Evolutionary conservation across 2,329 filamentous ascomycete genomes (phyloP).

Genomic region (Teratosphaeria viscida): DNA sequence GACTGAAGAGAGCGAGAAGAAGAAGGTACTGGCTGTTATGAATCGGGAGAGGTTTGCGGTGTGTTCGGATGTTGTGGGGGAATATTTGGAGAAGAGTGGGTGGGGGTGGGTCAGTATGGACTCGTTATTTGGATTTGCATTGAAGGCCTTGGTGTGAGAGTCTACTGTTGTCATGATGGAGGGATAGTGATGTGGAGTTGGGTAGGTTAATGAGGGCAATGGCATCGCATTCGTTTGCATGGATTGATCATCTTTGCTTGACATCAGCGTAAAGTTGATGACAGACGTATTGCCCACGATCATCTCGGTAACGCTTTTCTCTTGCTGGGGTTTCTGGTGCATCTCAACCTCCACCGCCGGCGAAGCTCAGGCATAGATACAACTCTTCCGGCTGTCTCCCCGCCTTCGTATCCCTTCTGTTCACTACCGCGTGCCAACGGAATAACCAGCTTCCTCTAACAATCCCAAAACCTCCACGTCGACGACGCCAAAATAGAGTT

Average conservation of each 20-base stretch:
- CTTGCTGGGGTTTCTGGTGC: neutral
- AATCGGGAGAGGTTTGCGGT: slow-evolving; percentile 72
- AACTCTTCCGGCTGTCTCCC: neutral
- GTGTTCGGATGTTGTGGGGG: slow-evolving; percentile 64
- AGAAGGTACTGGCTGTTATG: slow-evolving; percentile 61
- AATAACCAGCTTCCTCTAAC: slow-evolving; percentile 8
- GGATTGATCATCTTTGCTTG: neutral
- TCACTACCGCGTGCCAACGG: slow-evolving; percentile 6
- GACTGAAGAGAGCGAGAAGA: slow-evolving; percentile 48
- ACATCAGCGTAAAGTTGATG: no score
- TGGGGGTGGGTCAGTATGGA: slow-evolving; percentile 39
- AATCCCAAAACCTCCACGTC: slow-evolving; percentile 6
- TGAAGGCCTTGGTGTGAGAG: slow-evolving; percentile 14
- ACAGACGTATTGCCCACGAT: no score
- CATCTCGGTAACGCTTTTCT: no score
- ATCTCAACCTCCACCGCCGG: neutral
- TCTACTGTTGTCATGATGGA: neutral
- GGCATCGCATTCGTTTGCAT: neutral
- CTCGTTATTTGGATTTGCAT: slow-evolving; percentile 35
- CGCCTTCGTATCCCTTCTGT: neutral
- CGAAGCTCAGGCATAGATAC: neutral
- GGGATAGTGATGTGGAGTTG: neutral
- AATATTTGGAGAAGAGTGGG: slow-evolving; percentile 27
- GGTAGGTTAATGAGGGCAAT: neutral
- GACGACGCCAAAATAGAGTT: slow-evolving; percentile 22